Percentiles rank a stretch among this genome's conserved stretches.
Conservation (phyloP, 495 filamentous ascomycete species). For the Staphylotrichum tortipilum region DNA sequence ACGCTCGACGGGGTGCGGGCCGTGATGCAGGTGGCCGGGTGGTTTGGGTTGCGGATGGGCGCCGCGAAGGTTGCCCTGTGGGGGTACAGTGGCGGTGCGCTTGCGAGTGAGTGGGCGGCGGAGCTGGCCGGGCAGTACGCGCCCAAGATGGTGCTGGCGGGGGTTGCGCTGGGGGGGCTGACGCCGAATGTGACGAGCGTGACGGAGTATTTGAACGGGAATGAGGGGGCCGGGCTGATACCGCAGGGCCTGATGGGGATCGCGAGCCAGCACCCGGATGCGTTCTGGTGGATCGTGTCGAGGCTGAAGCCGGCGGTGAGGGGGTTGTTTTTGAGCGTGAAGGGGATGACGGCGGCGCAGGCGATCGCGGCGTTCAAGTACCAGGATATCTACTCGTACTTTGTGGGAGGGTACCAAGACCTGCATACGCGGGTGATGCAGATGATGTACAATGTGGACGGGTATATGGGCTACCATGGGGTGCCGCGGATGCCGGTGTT, state of each 20-base stretch:
- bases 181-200: constrained; percentile 23
- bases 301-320: not conserved
- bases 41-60: constrained; percentile 1
- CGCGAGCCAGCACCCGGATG: constrained; percentile 17
- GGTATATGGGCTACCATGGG: constrained; percentile 34
- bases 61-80: constrained; percentile 31
- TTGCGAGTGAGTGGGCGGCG: constrained; percentile 47
- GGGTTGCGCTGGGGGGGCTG: constrained; percentile 43
- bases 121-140: constrained; percentile 48
- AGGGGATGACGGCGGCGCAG: constrained; percentile 17
- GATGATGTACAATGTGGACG: constrained; percentile 24
- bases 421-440: constrained; percentile 18
- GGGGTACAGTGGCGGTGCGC: constrained; percentile 50
- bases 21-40: constrained; percentile 18
- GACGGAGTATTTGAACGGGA: constrained; percentile 17
- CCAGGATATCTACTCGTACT: constrained; percentile 35
- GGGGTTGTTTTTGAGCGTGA: constrained; percentile 23
- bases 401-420: constrained; percentile 26
- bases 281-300: not conserved
- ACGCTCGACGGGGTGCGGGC: constrained; percentile 42
- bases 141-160: constrained; percentile 43
- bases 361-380: constrained; percentile 21
- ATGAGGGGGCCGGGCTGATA: constrained; percentile 16
- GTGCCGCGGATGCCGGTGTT: constrained; percentile 38
- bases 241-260: constrained; percentile 21